Conservation (phyloP, 257 asterid species). For the Agastache rugosa region DNA sequence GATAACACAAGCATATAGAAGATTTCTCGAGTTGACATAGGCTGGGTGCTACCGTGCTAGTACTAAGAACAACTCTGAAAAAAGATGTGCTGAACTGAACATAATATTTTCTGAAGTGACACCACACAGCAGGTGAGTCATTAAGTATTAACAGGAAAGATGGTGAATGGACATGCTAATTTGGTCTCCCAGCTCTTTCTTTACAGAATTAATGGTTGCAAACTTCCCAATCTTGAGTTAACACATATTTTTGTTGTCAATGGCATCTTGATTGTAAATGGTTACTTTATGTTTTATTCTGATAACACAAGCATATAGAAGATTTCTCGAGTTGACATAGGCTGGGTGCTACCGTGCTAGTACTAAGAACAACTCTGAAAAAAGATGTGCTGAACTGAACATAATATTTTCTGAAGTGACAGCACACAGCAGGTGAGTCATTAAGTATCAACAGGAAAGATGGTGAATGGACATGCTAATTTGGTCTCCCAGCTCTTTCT, state of each 20-base stretch:
- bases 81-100: neutral
- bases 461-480: neutral
- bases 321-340: neutral
- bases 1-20: neutral
- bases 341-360: neutral
- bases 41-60: neutral
- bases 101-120: neutral
- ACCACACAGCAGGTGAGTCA: slow-evolving; percentile 8
- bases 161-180: neutral
- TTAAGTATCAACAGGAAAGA: neutral
- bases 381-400: neutral
- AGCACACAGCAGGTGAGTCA: slow-evolving; percentile 9
- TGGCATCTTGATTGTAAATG: slow-evolving; percentile 21
- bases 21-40: neutral
- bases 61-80: neutral
- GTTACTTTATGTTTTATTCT: neutral
- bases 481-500: neutral
- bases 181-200: neutral
- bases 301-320: neutral
- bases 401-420: neutral
- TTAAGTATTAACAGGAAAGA: neutral
- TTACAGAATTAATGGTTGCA: slow-evolving; percentile 1
- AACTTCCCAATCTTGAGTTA: neutral
- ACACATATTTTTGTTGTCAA: neutral
- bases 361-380: neutral